Evolutionary conservation across 306 rosid genomes (phyloP), one percentile per base, ranked within the genome.

Genomic region (Geum urbanum): DNA sequence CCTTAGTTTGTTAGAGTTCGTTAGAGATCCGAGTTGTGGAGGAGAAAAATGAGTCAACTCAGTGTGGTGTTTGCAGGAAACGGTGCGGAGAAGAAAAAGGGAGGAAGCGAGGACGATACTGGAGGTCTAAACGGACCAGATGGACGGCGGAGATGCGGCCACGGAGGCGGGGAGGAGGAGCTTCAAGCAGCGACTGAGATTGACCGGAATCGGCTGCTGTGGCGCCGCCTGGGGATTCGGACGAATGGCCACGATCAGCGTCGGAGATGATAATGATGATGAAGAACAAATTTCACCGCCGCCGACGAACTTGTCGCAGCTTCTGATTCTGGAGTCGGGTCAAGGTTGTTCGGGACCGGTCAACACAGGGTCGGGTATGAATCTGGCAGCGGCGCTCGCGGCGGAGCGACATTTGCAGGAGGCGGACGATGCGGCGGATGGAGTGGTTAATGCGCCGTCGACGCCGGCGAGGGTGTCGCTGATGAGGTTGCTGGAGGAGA

Each of bases 301-400:
- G 20, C 12, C 35, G 5, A 43, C 64, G 11, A 32, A 59, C 2
- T 9, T 59, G 0, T 46, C 60, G 37, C 77, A 50, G 50, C 78
- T 58, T 5, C 10, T 70, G 37, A 69, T 41, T 56, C 48, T 74
- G 74, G 84, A 72, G 5, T 13, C 52, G 40, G 83, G 45, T 51
- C 84, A 77, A 49, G 72, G 60, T 0, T 89, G 91, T 4, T 10
- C 69, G 9, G 70, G 50, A 0, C 91, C 87, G 59, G 63, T 58
- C 32, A 66, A 73, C 5, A 20, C 78, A 16, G 63, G 75, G 2
- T 55, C 96, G 32, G 86, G 96, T 0, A 91, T 95, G 97, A 95
- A 95, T 72, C 83, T 95, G 0, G 99, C 99, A 8, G 91, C 95
- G 35, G 99, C 97, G 1, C 70, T 95, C 63, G 99, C 96, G 0